A percentile compares a stretch with the other conserved stretches of the same genome.
phyloP scores from a whole-genome alignment of 1,284 basidiomycete genomes.

The Fomitiporia mediterranea region DNA sequence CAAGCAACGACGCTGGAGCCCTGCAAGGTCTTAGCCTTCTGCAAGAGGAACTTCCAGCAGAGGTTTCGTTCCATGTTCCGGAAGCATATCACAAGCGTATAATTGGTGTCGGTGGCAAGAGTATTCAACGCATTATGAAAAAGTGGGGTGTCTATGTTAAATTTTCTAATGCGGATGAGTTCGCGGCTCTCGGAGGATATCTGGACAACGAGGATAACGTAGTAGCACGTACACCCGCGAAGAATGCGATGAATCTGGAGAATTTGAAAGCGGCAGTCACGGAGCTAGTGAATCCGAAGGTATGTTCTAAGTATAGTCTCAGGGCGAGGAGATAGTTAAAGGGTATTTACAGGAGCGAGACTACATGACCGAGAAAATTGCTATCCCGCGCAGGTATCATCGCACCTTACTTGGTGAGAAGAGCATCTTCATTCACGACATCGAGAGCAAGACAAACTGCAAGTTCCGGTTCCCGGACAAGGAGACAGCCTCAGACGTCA shows the following conservation, averaged over 20 bases:
- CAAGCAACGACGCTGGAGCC: constrained; percentile 77
- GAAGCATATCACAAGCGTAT: constrained; percentile 99
- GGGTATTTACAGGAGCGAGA: constrained; percentile 79
- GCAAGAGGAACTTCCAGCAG: constrained; percentile 97
- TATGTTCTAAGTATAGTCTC: constrained; percentile 30
- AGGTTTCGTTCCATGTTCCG: constrained; percentile 98
- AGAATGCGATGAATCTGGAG: constrained; percentile 95
- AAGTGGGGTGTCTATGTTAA: constrained; percentile 99
- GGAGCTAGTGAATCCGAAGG: constrained; percentile 97
- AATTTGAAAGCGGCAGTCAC: constrained; percentile 95
- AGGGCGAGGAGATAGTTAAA: no score
- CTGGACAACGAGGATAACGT: constrained; percentile 99
- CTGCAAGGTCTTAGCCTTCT: constrained; percentile 86
- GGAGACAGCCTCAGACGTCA: constrained; percentile 87
- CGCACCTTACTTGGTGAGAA: constrained; percentile 94
- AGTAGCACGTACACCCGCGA: constrained; percentile 93
- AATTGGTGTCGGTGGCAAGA: constrained; percentile 97
- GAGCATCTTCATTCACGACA: constrained; percentile 95
- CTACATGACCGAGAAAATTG: constrained; percentile 89
- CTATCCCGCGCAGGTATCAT: constrained; percentile 92
- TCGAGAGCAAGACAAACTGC: constrained; percentile 95
- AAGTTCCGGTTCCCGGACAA: constrained; percentile 94
- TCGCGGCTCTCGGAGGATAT: constrained; percentile 91
- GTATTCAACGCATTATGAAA: constrained; percentile 99
- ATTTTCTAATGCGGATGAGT: constrained; percentile 98